Conservation (phyloP, 768 basidiomycete genomes). For the Gelatoporia subvermispora region DNA sequence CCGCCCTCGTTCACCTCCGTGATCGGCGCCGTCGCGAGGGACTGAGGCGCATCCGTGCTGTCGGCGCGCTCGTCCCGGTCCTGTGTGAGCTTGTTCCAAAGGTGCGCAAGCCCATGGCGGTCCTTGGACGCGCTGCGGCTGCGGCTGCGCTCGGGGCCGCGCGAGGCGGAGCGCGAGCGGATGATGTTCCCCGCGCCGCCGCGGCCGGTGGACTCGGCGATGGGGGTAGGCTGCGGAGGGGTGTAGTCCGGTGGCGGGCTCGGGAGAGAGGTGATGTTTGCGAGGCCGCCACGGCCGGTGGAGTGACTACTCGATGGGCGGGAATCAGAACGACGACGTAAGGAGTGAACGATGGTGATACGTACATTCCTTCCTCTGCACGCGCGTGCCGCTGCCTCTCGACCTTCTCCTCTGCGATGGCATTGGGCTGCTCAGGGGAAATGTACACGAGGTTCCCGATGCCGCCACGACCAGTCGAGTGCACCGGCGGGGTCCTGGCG, state of each 20-base stretch:
- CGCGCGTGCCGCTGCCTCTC: constrained; percentile 18
- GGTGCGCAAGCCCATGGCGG: not conserved
- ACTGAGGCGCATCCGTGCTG: too few species aligned
- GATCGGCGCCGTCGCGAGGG: too few species aligned
- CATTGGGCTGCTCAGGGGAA: constrained; percentile 21
- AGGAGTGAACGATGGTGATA: constrained; percentile 5
- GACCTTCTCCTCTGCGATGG: constrained; percentile 33
- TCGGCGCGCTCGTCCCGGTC: too few species aligned
- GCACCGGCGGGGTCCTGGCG: constrained; percentile 22
- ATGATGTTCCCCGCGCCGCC: constrained; percentile 60
- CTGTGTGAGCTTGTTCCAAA: too few species aligned
- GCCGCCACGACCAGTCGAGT: constrained; percentile 61
- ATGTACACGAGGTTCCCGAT: constrained; percentile 49
- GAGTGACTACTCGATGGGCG: constrained; percentile 58
- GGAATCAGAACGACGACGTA: not conserved
- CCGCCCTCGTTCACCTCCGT: too few species aligned
- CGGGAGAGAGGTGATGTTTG: constrained; percentile 42
- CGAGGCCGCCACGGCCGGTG: constrained; percentile 64
- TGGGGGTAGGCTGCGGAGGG: constrained; percentile 11
- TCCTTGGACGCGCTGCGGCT: constrained; percentile 15
- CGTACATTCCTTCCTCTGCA: constrained; percentile 37
- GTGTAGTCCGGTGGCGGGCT: constrained; percentile 18
- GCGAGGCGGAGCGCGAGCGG: constrained; percentile 32
- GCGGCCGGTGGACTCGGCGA: constrained; percentile 44
- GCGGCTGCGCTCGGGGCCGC: constrained; percentile 18